Evolutionary conservation across 805 yeast species (phyloP), one percentile per base, ranked within the genome.

Genomic region (Candida boidinii): DNA sequence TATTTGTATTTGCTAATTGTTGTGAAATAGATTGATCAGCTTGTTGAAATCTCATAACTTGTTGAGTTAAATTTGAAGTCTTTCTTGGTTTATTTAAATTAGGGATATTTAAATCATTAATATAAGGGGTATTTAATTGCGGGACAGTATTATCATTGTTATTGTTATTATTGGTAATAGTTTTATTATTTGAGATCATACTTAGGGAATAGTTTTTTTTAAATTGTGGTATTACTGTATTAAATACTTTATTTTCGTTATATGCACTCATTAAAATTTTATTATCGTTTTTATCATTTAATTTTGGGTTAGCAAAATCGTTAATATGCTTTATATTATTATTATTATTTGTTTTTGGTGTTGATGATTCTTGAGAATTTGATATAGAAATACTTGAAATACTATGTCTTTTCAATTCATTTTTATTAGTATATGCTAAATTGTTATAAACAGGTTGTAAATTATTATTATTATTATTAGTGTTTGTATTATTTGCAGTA

Each of bases 231-330:
- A 39, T 41, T 7, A 43, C 43, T 0, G 56, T 54, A 23, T 53
- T 56, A 19, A 49, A 36, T 4, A 49, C 58, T 23, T 41, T 45
- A 2, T 44, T 32, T 14, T 54, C 60, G 31, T 51, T 45, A 34
- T 53, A 53, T 7, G 54, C 42, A 16, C 48, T 46, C 17, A 51
- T 17, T 15, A 28, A 44, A 29, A 30, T 41, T 43, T 26, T 43
- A 27, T 23, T 34, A n/a, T 28, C 31, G 11, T 31, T 29, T 9
- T 23, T 25, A 4, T 15, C n/a, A 24, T 27, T 26, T 5, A 33
- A 37, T 7, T 30, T 31, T 4, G 20, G 11, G 2, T 15, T 34
- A 3, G 19, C 23, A 12, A 29, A 33, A 6, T 37, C 38, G n/a
- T n/a, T n/a, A n/a, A n/a, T n/a, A n/a, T n/a, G n/a, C n/a, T n/a